phyloP scores from a whole-genome alignment of 2,329 filamentous ascomycete species.

The Septoria petroselini region DNA sequence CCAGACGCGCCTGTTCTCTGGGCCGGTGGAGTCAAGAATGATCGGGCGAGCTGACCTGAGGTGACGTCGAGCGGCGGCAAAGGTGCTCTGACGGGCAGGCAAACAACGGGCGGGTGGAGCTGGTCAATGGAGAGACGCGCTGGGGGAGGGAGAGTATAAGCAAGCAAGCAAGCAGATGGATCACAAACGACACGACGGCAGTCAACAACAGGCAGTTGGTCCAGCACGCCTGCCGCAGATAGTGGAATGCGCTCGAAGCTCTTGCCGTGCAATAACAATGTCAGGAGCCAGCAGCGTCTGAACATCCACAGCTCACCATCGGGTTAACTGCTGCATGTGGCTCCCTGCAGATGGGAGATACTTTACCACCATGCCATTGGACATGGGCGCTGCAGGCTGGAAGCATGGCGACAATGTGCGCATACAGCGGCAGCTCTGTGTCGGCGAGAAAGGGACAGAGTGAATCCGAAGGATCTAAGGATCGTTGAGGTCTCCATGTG shows the following conservation, averaged over 20 bases:
- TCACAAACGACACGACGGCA: not conserved
- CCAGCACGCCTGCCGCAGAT: too few species aligned
- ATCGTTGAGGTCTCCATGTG: too few species aligned
- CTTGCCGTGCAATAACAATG: too few species aligned
- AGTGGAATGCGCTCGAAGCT: too few species aligned
- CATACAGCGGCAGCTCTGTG: conserved; percentile 1
- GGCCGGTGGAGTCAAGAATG: not conserved
- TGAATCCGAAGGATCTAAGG: not conserved
- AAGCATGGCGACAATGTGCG: not conserved
- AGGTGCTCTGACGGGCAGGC: not conserved
- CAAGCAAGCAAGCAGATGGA: not conserved
- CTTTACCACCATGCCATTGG: too few species aligned
- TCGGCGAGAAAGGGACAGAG: not conserved
- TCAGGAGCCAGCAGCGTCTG: too few species aligned
- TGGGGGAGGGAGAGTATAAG: too few species aligned
- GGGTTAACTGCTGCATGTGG: too few species aligned
- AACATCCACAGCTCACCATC: too few species aligned
- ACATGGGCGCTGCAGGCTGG: not conserved
- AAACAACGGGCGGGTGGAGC: conserved; percentile 3
- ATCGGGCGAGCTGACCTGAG: conserved; percentile 7
- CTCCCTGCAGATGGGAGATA: too few species aligned
- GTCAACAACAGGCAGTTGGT: not conserved
- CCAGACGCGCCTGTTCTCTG: not conserved
- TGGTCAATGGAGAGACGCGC: conserved; percentile 2
- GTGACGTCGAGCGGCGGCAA: not conserved